Base-by-base conservation (phyloP, 768 basidiomycete genomes). In the Gymnopilus junonius region DNA sequence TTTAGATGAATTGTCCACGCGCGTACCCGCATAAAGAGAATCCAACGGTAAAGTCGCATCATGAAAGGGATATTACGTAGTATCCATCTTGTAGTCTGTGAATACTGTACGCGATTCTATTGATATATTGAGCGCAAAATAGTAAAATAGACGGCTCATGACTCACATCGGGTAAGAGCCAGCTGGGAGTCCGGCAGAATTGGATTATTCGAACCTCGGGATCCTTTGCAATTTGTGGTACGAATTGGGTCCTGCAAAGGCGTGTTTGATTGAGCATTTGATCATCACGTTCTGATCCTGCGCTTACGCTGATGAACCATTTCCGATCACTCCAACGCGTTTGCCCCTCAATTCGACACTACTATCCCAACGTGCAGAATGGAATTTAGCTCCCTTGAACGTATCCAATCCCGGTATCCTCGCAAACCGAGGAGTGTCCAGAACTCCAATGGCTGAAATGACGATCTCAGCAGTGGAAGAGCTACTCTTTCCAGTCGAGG, bases 101-200 rank as follows among this genome's bases (percentile, higher is more conserved):
- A 71, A 53, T 69, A 69, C 3, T 53, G 34, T 37, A 17, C 56
- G 39, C n/a, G 4, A n/a, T 29, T 48, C 23, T 15, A 20, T 25
- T n/a, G 12, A 23, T n/a, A n/a, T n/a, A n/a, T n/a, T n/a, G n/a
- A n/a, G n/a, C n/a, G n/a, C n/a, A n/a, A n/a, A n/a, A n/a, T n/a
- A n/a, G n/a, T n/a, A n/a, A n/a, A n/a, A n/a, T n/a, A 58, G 17
- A 0, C 34, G 27, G 8, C 5, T 17, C 0, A 15, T 5, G 7
- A 69, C 76, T 55, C 67, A 86, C 83, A 27, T 80, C 76, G 11
- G 80, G 81, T 1, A 81, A 17, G 25, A 80, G 73, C 84, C 85
- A 86, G 58, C 77, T 78, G 8, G 78, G 80, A 10, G 80, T 82
- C 17, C 85, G 77, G 65, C 79, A 80, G 63, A 86, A 85, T 58